A percentile compares a stretch with the other conserved stretches of the same genome.
Conservation (phyloP, 169 alveolate genomes). For the Eimeria acervulina region DNA sequence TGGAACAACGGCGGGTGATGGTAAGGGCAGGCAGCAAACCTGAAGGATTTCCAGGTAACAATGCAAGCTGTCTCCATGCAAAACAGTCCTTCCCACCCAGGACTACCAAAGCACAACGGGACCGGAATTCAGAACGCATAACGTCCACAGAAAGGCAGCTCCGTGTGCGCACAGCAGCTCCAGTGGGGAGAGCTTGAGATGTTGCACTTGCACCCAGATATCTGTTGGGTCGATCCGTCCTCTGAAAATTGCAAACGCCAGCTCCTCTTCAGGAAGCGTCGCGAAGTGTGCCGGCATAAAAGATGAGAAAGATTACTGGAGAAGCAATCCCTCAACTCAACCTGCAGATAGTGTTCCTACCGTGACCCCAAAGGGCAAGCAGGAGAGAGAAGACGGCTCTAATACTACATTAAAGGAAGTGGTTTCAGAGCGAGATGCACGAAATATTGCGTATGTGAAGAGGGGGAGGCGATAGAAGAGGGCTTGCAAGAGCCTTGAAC, state of each 20-base stretch:
- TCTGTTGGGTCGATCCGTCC: slow-evolving; percentile 42
- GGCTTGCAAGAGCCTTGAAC: neutral
- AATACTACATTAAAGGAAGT: neutral
- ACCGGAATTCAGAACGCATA: neutral
- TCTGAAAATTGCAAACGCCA: neutral
- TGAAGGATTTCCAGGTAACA: neutral
- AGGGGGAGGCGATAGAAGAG: neutral
- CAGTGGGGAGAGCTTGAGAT: neutral
- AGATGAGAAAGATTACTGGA: neutral
- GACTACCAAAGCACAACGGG: neutral
- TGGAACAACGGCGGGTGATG: neutral
- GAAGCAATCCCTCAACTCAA: neutral
- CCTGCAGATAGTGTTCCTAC: neutral
- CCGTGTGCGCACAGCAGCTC: neutral
- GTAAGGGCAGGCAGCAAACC: neutral
- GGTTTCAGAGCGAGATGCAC: neutral
- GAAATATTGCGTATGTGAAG: neutral
- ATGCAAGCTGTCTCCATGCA: neutral
- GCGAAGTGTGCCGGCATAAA: neutral
- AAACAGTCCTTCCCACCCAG: neutral
- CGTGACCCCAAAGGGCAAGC: neutral
- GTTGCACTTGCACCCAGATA: slow-evolving; percentile 36
- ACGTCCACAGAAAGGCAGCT: neutral
- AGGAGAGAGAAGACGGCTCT: neutral
- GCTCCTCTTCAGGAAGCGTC: neutral